These are phyloP conservation scores for Candida sanyaensis DNA, from an alignment of 1,139 yeast species.

Conservation along the genomic window DNA sequence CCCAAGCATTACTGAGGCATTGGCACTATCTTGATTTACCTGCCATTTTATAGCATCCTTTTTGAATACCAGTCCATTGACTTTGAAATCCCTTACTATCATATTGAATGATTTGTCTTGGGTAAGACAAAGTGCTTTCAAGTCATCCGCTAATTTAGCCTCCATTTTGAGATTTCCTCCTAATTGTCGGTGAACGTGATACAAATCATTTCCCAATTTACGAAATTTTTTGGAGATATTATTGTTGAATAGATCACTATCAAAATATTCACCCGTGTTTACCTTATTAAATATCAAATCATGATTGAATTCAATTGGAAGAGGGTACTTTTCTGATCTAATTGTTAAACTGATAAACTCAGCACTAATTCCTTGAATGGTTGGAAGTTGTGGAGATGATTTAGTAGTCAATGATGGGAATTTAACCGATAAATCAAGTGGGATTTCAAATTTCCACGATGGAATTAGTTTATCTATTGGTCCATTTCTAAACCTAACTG, in stretches of 20 bases:
- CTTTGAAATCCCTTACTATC: constrained; percentile 17
- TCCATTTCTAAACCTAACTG: constrained; percentile 22
- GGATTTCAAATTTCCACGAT: constrained; percentile 33
- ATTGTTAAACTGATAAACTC: constrained; percentile 39
- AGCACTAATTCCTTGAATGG: constrained; percentile 28
- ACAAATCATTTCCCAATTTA: background rate
- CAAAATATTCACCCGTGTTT: constrained; percentile 14
- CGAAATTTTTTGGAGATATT: background rate
- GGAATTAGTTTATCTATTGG: constrained; percentile 12
- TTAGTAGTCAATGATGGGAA: constrained; percentile 9
- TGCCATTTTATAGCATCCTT: constrained; percentile 9
- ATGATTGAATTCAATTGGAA: constrained; percentile 46
- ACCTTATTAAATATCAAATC: constrained; percentile 34
- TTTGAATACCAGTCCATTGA: constrained; percentile 9
- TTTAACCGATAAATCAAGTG: constrained; percentile 22
- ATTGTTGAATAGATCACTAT: constrained; percentile 26
- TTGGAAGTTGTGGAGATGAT: constrained; percentile 21
- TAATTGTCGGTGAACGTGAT: constrained; percentile 20
- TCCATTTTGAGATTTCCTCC: constrained; percentile 34
- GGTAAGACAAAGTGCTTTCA: constrained; percentile 29
- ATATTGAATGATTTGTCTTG: constrained; percentile 30
- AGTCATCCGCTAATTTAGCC: constrained; percentile 28
- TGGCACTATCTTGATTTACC: background rate
- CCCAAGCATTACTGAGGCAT: constrained; percentile 11
- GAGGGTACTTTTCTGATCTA: constrained; percentile 29